phyloP scores from a whole-genome alignment of 371 early-diverging fungal species.

The Phascolomyces articulosus region DNA sequence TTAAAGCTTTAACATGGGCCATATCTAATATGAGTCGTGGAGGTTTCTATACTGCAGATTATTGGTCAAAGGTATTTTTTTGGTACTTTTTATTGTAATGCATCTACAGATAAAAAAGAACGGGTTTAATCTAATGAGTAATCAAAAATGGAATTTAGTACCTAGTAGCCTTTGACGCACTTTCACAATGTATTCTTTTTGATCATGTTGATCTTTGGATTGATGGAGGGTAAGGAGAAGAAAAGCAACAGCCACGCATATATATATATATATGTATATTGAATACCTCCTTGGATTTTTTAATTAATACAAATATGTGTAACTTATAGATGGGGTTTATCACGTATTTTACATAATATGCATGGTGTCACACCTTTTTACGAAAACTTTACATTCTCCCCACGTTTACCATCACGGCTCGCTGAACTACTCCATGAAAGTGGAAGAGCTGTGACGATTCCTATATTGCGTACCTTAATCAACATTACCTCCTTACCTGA shows the following conservation, averaged over 20 bases:
- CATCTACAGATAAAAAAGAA: too few species aligned
- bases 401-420: slow-evolving; percentile 26
- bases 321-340: slow-evolving; percentile 55
- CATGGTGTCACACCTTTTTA: slow-evolving; percentile 47
- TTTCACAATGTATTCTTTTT: slow-evolving; percentile 47
- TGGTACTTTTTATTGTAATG: too few species aligned
- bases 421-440: slow-evolving; percentile 21
- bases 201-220: slow-evolving; percentile 52
- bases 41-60: slow-evolving; percentile 41
- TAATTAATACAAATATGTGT: too few species aligned
- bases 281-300: too few species aligned
- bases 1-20: slow-evolving; percentile 44
- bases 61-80: slow-evolving; percentile 30
- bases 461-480: slow-evolving; percentile 49
- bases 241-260: not conserved
- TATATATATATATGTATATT: too few species aligned
- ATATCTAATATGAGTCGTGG: slow-evolving; percentile 53
- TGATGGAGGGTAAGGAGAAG: slow-evolving; percentile 52
- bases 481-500: slow-evolving; percentile 63
- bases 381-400: slow-evolving; percentile 16
- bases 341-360: slow-evolving; percentile 60
- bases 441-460: slow-evolving; percentile 14
- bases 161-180: slow-evolving; percentile 50
- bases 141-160: slow-evolving; percentile 31
- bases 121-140: not conserved